phyloP scores from a whole-genome alignment of 345 rosid genomes.

The Adansonia digitata region DNA sequence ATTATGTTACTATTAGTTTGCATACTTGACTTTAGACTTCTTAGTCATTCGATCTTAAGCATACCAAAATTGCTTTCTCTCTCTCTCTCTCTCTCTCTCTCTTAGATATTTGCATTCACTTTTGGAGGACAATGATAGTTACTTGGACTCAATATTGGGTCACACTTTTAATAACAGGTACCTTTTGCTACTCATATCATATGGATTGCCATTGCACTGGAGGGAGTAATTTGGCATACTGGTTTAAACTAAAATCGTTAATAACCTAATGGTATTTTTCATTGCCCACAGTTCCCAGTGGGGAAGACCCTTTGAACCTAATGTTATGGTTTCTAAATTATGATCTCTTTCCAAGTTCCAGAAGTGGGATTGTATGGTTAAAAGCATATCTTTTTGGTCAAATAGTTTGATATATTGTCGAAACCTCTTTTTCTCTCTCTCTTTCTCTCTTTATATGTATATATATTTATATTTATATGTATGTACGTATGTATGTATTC shows the following conservation, averaged over 20 bases:
- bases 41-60: slow-evolving; percentile 1
- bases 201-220: not conserved
- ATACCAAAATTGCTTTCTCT: not conserved
- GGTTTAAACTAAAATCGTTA: not conserved
- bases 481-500: not conserved
- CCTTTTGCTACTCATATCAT: not conserved
- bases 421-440: not conserved
- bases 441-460: too few species aligned
- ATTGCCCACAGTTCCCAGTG: not conserved
- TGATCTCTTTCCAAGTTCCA: not conserved
- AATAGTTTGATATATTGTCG: not conserved
- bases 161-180: not conserved
- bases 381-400: not conserved
- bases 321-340: not conserved
- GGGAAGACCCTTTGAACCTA: not conserved
- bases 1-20: not conserved
- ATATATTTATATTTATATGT: too few species aligned
- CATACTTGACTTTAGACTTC: not conserved
- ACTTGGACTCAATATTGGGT: not conserved
- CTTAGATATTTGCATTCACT: not conserved
- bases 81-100: not conserved
- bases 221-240: not conserved
- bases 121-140: not conserved
- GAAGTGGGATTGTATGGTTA: not conserved
- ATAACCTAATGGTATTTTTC: not conserved